phyloP scores from a whole-genome alignment of 2,329 filamentous ascomycete species.

The Neofusicoccum cordaticola region DNA sequence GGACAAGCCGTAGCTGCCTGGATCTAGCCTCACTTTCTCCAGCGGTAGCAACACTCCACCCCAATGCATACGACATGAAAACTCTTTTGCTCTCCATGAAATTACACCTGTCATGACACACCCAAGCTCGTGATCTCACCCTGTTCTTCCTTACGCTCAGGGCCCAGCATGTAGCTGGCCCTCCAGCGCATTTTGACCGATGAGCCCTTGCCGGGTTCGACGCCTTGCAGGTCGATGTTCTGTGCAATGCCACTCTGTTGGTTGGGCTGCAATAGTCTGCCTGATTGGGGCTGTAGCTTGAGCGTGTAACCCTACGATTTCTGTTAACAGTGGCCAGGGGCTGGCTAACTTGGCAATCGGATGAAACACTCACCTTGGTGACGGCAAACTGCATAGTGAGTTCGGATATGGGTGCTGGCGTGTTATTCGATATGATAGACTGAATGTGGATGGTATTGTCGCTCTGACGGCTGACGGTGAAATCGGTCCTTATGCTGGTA shows the following conservation, averaged over 20 bases:
- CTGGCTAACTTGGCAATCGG: background rate
- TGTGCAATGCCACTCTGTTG: constrained; percentile 80
- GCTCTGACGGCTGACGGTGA: constrained; percentile 63
- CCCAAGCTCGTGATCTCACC: constrained; percentile 80
- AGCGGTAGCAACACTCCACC: too few species aligned
- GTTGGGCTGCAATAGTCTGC: constrained; percentile 67
- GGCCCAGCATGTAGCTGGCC: constrained; percentile 70
- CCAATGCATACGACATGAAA: background rate
- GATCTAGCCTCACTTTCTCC: background rate
- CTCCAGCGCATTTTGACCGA: constrained; percentile 90
- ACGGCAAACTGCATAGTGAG: constrained; percentile 91
- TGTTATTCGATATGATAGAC: constrained; percentile 82
- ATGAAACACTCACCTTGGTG: constrained; percentile 65
- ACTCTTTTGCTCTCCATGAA: background rate
- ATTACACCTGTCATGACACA: constrained; percentile 41
- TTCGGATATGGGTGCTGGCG: constrained; percentile 67
- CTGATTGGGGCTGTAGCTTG: constrained; percentile 79
- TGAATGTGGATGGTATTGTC: constrained; percentile 63
- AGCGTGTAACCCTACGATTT: constrained; percentile 70
- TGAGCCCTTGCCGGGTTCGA: constrained; percentile 69
- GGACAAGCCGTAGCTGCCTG: background rate
- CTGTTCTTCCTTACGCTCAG: constrained; percentile 68
- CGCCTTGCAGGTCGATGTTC: constrained; percentile 72
- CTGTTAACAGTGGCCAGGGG: background rate
- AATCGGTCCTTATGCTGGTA: constrained; percentile 67